Evolutionary conservation across 495 filamentous ascomycete genomes (phyloP).

Genomic region (Neurospora sp.): DNA sequence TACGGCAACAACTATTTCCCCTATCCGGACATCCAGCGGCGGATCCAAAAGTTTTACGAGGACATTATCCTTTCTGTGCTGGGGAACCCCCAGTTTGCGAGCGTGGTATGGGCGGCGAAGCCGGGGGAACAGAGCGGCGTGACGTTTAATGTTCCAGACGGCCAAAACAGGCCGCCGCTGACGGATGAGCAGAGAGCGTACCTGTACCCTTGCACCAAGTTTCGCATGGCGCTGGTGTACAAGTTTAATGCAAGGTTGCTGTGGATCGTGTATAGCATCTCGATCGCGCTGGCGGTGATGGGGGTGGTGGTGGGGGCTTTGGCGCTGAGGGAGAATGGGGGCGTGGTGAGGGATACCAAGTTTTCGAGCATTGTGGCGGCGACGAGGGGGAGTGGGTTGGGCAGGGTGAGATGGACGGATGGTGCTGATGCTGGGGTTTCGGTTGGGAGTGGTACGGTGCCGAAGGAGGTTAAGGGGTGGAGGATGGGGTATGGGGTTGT

Average conservation of each 20-base stretch:
- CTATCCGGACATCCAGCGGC: slow-evolving; percentile 3
- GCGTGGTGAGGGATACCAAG: slow-evolving; percentile 21
- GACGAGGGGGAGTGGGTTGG: slow-evolving; percentile 25
- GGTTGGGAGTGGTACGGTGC: slow-evolving; percentile 1
- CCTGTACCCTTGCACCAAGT: slow-evolving; percentile 22
- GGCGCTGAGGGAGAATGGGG: slow-evolving; percentile 23
- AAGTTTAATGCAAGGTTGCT: slow-evolving; percentile 23
- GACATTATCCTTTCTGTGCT: slow-evolving; percentile 28
- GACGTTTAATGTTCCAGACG: background rate
- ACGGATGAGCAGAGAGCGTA: background rate
- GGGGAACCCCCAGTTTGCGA: slow-evolving; percentile 22
- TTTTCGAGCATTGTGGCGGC: slow-evolving; percentile 30
- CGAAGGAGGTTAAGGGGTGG: slow-evolving; percentile 11
- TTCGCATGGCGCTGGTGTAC: slow-evolving; percentile 20
- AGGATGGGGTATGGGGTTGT: slow-evolving; percentile 26
- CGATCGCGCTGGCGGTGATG: slow-evolving; percentile 16
- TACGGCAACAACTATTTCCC: slow-evolving; percentile 21
- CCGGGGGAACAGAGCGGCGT: slow-evolving; percentile 18
- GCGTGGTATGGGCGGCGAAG: slow-evolving; percentile 27
- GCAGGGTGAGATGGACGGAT: slow-evolving; percentile 19
- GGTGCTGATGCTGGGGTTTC: background rate
- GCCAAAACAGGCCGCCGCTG: background rate
- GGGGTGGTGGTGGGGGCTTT: slow-evolving; percentile 16
- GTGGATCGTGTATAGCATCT: slow-evolving; percentile 29
- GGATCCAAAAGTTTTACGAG: slow-evolving; percentile 25